Evolutionary conservation across 116 monocot genomes (phyloP), one percentile per base, ranked within the genome.

Genomic region (Dioscorea cayenensis): DNA sequence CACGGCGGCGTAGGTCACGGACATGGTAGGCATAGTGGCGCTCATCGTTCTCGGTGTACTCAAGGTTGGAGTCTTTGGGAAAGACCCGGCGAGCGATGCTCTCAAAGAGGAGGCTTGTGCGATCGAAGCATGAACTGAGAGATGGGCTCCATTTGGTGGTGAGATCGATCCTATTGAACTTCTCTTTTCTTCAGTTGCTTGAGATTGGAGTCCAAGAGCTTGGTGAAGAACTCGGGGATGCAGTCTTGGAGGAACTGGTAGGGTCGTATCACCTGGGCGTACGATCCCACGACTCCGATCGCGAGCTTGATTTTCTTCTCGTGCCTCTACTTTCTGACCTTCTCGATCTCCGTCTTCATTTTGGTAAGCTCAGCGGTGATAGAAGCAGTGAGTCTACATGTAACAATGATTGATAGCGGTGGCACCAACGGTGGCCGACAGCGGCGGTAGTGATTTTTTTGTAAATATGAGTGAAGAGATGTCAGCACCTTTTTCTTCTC

Each of bases 61-160:
- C 82, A 0, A 75, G 66, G 50, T 75, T 65, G 52, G 79, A 74
- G 18, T 80, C 85, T 14, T 71, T 72, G 4, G 89, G 85, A 66
- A 89, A 89, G 29, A 85, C 61, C 65, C 77, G 73, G 6, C 85
- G 76, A 35, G 89, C 85, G 32, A 89, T 80, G 61, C 80, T 82
- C 73, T 89, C 89, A 67, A 85, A 85, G 66, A 89, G 71, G 52
- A 89, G 73, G 10, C 80, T 89, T 2, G 77, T 62, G 60, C 55
- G 77, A 55, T 89, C 89, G 72, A 80, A 89, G 35, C 82, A 80
- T 35, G 82, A 80, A 69, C 83, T 77, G 16, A 85, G 72, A 9
- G 89, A 80, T 8, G 89, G 89, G 70, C 89, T n/a, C n/a, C n/a
- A n/a, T n/a, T 89, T 89, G 20, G 89, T 83, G 3, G 80, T 85